A percentile compares a stretch with the other conserved stretches of the same genome.
Conservation (phyloP, 1,139 yeast species). For the Martiniozyma asiatica region DNA sequence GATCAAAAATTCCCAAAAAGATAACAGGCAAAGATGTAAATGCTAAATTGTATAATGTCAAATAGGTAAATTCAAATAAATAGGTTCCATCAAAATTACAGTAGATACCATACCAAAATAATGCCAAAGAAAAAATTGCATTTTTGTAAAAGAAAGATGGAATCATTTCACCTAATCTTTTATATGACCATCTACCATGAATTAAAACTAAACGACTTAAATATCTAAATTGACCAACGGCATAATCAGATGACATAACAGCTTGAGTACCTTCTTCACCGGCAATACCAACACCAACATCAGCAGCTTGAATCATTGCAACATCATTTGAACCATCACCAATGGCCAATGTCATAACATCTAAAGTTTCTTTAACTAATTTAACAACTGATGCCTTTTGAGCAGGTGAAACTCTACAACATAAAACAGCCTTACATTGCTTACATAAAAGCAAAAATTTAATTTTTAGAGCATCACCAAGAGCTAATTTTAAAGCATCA, state of each 20-base stretch:
- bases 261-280: slow-evolving; percentile 99
- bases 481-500: slow-evolving; percentile 69
- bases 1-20: slow-evolving; percentile 82
- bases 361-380: slow-evolving; percentile 69
- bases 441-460: slow-evolving; percentile 80
- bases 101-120: slow-evolving; percentile 89
- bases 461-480: slow-evolving; percentile 39
- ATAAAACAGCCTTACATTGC: slow-evolving; percentile 83
- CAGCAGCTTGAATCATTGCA: slow-evolving; percentile 97
- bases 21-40: slow-evolving; percentile 92
- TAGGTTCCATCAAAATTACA: slow-evolving; percentile 85
- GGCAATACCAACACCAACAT: slow-evolving; percentile 95
- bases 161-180: slow-evolving; percentile 84
- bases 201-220: slow-evolving; percentile 67
- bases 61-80: slow-evolving; percentile 80
- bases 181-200: slow-evolving; percentile 96
- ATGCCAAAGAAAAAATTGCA: slow-evolving; percentile 73
- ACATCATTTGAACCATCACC: slow-evolving; percentile 99
- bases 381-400: slow-evolving; percentile 95
- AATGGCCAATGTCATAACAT: slow-evolving; percentile 82
- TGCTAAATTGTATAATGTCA: slow-evolving; percentile 88
- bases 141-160: slow-evolving; percentile 91
- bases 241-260: slow-evolving; percentile 95
- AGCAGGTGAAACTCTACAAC: slow-evolving; percentile 96
- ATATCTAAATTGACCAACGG: slow-evolving; percentile 87